Evolutionary conservation across 192 early-diverging fungal genomes (phyloP).

Genomic region (Pilobolus umbonatus): DNA sequence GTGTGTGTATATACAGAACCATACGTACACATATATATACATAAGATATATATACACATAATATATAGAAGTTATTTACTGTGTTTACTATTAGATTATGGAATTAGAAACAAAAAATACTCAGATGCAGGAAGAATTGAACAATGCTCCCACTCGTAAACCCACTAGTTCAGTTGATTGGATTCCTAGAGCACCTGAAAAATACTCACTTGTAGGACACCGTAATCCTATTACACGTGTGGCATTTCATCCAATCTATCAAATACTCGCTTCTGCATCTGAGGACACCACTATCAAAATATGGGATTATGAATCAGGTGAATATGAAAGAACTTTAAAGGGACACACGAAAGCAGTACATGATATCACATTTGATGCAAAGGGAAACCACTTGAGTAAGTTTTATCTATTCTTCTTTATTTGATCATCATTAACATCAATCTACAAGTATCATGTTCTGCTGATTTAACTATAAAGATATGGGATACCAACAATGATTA

Average conservation of each 20-base stretch:
- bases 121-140: slow-evolving; percentile 70
- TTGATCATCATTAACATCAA: neutral
- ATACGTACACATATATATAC: neutral
- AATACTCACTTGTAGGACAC: slow-evolving; percentile 70
- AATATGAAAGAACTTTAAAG: slow-evolving; percentile 88
- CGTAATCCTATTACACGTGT: slow-evolving; percentile 76
- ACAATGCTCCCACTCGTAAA: slow-evolving; percentile 52
- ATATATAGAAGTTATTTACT: neutral
- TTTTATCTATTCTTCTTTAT: neutral
- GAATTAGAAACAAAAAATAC: slow-evolving; percentile 82
- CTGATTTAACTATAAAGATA: slow-evolving; percentile 85
- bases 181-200: slow-evolving; percentile 82
- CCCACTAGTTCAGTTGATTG: slow-evolving; percentile 60
- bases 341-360: slow-evolving; percentile 96
- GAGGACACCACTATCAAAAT: slow-evolving; percentile 93
- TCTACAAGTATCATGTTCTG: slow-evolving; percentile 74
- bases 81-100: slow-evolving; percentile 68
- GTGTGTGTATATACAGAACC: no score
- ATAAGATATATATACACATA: neutral
- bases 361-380: slow-evolving; percentile 78
- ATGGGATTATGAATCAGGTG: slow-evolving; percentile 92
- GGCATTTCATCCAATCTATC: slow-evolving; percentile 83
- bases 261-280: slow-evolving; percentile 76
- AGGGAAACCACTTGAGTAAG: slow-evolving; percentile 76
- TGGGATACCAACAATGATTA: slow-evolving; percentile 87